Base-by-base conservation (phyloP, 1,139 yeast genomes). In the Geotrichum europaeum region DNA sequence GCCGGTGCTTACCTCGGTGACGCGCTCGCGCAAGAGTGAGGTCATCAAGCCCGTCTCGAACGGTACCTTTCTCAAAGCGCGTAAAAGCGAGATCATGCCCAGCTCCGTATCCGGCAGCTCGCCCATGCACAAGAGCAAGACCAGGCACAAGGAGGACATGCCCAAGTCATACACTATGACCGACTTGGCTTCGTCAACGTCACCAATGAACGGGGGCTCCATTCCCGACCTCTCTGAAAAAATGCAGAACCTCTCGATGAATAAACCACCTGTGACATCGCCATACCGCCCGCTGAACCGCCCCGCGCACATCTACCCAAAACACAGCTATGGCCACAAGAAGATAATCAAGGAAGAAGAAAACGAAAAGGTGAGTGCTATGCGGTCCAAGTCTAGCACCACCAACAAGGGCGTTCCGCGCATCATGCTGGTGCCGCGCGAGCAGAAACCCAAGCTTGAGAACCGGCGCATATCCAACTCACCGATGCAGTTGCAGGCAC, bases 391-490 rank as follows among this genome's bases (percentile, higher is more conserved):
- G n/a, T 52, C 49, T 22, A 52, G 55, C 18, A 36, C 43, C 13
- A 36, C 43, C 3, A 59, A 59, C 5, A 60, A 60, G 32, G 43
- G 43, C n/a, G 43, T 36, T n/a, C 18, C 43, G 43, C 47, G 62
- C 20, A 49, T 60, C 3, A 49, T 60, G 9, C 51, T 60, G 4
- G 57, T 58, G 2, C 60, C 62, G 2, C 43, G 43, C 18, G 43
- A 36, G 6, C 15, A 12, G 18, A 53, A n/a, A 32, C 24, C 12
- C 43, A 52, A 15, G 40, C 51, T 20, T 9, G 36, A 25, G 32
- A 50, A 25, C 30, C 55, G 49, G 13, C 43, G 43, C 18, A 13
- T 36, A 36, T 36, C 43, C 18, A 36, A 36, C 43, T 36, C 43
- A 6, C 43, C 43, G 5, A 36, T 36, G 43, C 43, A 36, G 43